phyloP scores from a whole-genome alignment of 2,329 filamentous ascomycete genomes.

The Dactylellina leptospora region DNA sequence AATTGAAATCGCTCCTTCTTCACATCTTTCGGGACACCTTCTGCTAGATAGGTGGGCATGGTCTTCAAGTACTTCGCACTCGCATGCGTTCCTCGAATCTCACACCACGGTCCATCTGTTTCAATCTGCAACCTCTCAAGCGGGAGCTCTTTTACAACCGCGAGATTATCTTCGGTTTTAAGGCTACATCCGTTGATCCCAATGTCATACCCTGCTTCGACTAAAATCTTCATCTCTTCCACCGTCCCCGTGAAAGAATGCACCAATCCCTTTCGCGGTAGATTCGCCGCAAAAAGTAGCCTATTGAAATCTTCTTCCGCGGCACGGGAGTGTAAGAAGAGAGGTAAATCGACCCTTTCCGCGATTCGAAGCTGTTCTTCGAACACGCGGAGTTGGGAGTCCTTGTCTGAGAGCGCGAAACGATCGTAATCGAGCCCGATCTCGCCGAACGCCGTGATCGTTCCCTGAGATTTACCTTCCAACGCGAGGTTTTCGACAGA shows the following conservation, averaged over 20 bases:
- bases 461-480: conserved; percentile 67
- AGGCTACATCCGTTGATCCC: conserved; percentile 97
- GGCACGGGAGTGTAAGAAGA: conserved; percentile 92
- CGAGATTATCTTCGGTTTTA: conserved; percentile 91
- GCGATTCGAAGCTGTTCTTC: conserved; percentile 81
- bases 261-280: conserved; percentile 76
- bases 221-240: conserved; percentile 82
- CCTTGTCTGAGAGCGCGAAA: conserved; percentile 79
- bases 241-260: conserved; percentile 92
- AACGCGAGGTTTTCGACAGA: conserved; percentile 73
- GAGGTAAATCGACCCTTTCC: conserved; percentile 77
- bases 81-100: conserved; percentile 88
- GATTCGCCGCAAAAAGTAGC: conserved; percentile 64
- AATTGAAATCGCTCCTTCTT: conserved; percentile 96
- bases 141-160: conserved; percentile 80
- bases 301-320: conserved; percentile 84
- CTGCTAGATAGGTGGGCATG: conserved; percentile 72
- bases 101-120: conserved; percentile 97
- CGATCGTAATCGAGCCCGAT: conserved; percentile 97
- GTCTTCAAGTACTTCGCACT: conserved; percentile 72
- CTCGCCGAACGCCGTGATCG: conserved; percentile 86
- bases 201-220: conserved; percentile 83
- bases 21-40: conserved; percentile 76
- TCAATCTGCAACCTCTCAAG: conserved; percentile 88
- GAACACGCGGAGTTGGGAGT: conserved; percentile 85